Conservation (phyloP, 495 filamentous ascomycete species). For the Hypoxylon cercidicola region DNA sequence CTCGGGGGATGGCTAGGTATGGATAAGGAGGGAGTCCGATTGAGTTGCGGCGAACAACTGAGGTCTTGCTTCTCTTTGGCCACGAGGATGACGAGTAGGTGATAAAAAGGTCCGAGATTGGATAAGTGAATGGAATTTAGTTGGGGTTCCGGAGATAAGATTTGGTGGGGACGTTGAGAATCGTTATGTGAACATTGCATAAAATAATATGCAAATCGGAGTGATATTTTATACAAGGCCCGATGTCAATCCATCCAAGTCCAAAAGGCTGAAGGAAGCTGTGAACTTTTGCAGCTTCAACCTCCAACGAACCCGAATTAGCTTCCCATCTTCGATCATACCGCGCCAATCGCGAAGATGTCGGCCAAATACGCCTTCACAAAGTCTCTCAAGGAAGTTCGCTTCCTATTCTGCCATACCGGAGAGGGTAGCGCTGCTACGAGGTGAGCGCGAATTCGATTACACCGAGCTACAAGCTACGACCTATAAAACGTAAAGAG, state of each 20-base stretch:
- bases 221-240: constrained; percentile 17
- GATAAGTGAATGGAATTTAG: constrained; percentile 30
- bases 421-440: constrained; percentile 86
- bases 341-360: constrained; percentile 65
- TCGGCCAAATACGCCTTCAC: constrained; percentile 92
- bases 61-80: constrained; percentile 6
- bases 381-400: constrained; percentile 89
- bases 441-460: constrained; percentile 65
- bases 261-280: neutral
- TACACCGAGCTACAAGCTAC: neutral
- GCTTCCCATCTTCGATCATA: constrained; percentile 20
- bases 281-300: constrained; percentile 7
- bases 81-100: constrained; percentile 2
- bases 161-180: neutral
- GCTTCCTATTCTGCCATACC: constrained; percentile 96
- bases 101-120: constrained; percentile 19
- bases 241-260: constrained; percentile 27
- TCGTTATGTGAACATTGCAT: neutral
- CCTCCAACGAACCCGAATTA: constrained; percentile 4
- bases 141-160: constrained; percentile 42
- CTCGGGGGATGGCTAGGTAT: constrained; percentile 20
- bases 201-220: constrained; percentile 11
- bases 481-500: neutral
- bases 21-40: constrained; percentile 1
- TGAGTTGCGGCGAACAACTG: neutral